These are phyloP conservation scores for Hypoxylon sp. DNA, from an alignment of 2,329 filamentous ascomycete genomes.

Conservation along the genomic window DNA sequence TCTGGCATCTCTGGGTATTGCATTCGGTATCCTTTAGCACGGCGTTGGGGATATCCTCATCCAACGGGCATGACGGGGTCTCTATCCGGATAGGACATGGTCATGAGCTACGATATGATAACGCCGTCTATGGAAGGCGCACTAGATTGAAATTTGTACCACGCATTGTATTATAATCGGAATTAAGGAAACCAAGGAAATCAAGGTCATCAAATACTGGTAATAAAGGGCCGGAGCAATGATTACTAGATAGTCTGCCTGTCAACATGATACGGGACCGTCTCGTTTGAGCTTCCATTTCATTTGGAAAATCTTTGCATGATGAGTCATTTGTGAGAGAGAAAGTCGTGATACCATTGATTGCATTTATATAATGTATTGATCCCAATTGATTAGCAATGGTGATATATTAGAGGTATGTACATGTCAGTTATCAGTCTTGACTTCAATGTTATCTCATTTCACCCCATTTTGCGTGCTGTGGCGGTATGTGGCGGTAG, in stretches of 20 bases:
- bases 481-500: background rate
- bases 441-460: slow-evolving; percentile 31
- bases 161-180: slow-evolving; percentile 40
- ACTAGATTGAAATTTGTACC: slow-evolving; percentile 32
- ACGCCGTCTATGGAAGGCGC: slow-evolving; percentile 31
- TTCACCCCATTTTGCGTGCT: slow-evolving; percentile 20
- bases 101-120: slow-evolving; percentile 47
- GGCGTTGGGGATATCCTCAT: slow-evolving; percentile 47
- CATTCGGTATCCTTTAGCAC: slow-evolving; percentile 49
- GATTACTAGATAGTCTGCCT: slow-evolving; percentile 42
- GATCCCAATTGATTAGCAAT: no score
- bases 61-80: slow-evolving; percentile 38
- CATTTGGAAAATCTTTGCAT: background rate
- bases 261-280: slow-evolving; percentile 32
- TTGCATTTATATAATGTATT: no score
- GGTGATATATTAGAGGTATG: no score
- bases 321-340: background rate
- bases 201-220: slow-evolving; percentile 17
- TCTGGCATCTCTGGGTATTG: slow-evolving; percentile 49
- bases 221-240: slow-evolving; percentile 20
- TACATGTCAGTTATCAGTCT: no score
- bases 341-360: background rate
- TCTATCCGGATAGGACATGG: slow-evolving; percentile 40
- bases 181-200: slow-evolving; percentile 21
- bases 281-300: slow-evolving; percentile 16